These are phyloP conservation scores for Chalaropsis thielavioides DNA, from an alignment of 2,329 filamentous ascomycete species.

Conservation along the genomic window DNA sequence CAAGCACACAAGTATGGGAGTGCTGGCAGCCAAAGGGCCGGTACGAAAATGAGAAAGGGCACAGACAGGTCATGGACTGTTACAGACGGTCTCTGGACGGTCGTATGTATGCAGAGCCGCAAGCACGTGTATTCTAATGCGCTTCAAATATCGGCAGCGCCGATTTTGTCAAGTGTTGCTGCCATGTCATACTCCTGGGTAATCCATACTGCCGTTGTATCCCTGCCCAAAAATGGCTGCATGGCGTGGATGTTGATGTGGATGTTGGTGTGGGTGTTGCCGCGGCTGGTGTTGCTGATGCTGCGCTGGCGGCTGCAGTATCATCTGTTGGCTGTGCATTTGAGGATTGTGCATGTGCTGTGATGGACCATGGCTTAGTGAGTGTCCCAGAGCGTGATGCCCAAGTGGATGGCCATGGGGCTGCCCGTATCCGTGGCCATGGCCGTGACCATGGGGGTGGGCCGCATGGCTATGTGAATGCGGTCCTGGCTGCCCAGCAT, in stretches of 20 bases:
- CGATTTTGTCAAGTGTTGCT: too few species aligned
- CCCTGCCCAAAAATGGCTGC: not conserved
- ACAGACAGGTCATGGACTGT: too few species aligned
- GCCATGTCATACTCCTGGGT: not conserved
- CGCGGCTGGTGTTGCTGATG: not conserved
- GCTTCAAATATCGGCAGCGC: too few species aligned
- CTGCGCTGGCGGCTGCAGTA: not conserved
- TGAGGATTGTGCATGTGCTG: constrained; percentile 1
- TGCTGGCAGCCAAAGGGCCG: too few species aligned
- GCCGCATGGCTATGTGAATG: not conserved
- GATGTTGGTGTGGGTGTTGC: not conserved
- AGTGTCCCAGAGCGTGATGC: not conserved
- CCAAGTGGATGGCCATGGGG: not conserved
- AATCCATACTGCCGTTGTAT: constrained; percentile 2
- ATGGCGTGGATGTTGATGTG: not conserved
- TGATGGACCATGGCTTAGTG: not conserved
- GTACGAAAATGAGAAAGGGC: too few species aligned
- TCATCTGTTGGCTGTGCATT: not conserved
- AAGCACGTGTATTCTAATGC: too few species aligned
- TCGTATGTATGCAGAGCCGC: too few species aligned
- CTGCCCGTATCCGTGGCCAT: not conserved
- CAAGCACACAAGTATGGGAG: too few species aligned
- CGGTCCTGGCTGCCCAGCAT: not conserved
- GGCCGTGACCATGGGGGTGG: not conserved
- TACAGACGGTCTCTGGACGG: too few species aligned